A percentile compares a stretch with the other conserved stretches of the same genome.
These are phyloP conservation scores for Apiospora sp. DNA, from an alignment of 2,329 filamentous ascomycete genomes.

Conservation along the genomic window DNA sequence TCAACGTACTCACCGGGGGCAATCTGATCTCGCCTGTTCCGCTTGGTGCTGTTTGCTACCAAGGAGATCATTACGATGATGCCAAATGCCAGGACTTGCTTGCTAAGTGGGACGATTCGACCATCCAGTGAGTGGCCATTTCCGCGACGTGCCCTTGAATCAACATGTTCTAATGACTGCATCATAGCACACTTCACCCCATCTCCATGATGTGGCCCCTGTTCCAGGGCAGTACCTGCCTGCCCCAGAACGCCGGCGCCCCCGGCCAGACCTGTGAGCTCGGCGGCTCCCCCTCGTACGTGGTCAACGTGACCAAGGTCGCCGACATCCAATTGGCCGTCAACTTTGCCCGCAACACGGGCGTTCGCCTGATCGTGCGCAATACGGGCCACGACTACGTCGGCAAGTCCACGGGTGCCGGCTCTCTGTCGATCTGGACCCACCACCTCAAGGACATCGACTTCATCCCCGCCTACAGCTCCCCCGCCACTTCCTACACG, in stretches of 20 bases:
- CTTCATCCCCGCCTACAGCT: constrained; percentile 42
- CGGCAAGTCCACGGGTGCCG: constrained; percentile 47
- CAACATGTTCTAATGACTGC: background rate
- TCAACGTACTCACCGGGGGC: constrained; percentile 40
- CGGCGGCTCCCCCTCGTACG: constrained; percentile 51
- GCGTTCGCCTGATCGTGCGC: constrained; percentile 56
- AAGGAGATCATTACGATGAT: constrained; percentile 38
- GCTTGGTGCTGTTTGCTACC: constrained; percentile 44
- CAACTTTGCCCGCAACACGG: constrained; percentile 54
- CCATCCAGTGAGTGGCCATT: constrained; percentile 32
- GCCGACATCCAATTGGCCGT: constrained; percentile 54
- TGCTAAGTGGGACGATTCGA: constrained; percentile 39
- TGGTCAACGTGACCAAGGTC: constrained; percentile 49
- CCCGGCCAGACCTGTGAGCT: constrained; percentile 42
- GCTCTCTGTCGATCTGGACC: constrained; percentile 48
- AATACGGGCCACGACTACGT: constrained; percentile 62
- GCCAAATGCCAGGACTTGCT: constrained; percentile 38
- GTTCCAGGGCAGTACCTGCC: constrained; percentile 39
- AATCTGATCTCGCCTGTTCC: constrained; percentile 44
- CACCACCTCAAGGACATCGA: constrained; percentile 44
- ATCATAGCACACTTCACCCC: constrained; percentile 45
- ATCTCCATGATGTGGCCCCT: constrained; percentile 51
- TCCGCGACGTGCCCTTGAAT: background rate
- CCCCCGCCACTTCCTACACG: constrained; percentile 37
- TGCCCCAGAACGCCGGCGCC: constrained; percentile 38